Percentiles rank a stretch among this genome's conserved stretches.
phyloP scores from a whole-genome alignment of 257 asterid genomes.

The Orobanche coerulescens region DNA sequence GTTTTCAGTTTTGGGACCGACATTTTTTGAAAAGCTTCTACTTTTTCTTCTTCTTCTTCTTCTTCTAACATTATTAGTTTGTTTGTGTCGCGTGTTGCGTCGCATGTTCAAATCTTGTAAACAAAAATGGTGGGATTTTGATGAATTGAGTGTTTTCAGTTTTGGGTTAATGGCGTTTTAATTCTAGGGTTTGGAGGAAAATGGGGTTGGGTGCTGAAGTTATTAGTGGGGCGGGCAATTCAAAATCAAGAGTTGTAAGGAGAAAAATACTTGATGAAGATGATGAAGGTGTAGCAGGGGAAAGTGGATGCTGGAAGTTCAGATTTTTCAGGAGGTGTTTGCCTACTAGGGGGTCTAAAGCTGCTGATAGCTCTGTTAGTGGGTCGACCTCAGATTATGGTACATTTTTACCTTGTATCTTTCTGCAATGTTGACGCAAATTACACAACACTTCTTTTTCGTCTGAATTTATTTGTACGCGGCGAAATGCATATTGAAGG shows the following conservation, averaged over 20 bases:
- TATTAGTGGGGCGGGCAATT: slow-evolving; percentile 32
- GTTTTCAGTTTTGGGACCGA: background rate
- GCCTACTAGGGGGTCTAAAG: slow-evolving; percentile 54
- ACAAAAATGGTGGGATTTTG: slow-evolving; percentile 25
- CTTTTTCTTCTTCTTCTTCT: too few species aligned
- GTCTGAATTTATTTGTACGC: background rate
- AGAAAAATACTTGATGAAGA: slow-evolving; percentile 36
- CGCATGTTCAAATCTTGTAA: slow-evolving; percentile 25
- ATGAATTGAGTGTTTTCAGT: slow-evolving; percentile 20
- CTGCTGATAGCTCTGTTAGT: slow-evolving; percentile 55
- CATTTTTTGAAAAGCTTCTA: slow-evolving; percentile 2
- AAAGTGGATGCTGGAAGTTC: slow-evolving; percentile 55
- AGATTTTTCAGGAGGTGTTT: slow-evolving; percentile 58
- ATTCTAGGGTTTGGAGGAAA: slow-evolving; percentile 27
- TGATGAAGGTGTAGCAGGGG: slow-evolving; percentile 38
- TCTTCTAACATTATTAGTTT: background rate
- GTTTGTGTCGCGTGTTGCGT: slow-evolving; percentile 15
- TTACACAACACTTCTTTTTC: background rate
- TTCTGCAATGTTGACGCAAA: background rate
- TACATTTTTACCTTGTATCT: slow-evolving; percentile 12
- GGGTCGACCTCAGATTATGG: slow-evolving; percentile 59
- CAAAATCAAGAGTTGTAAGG: slow-evolving; percentile 38
- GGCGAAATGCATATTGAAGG: too few species aligned
- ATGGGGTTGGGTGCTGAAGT: slow-evolving; percentile 50
- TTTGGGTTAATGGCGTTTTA: slow-evolving; percentile 22